These are phyloP conservation scores for Lactifluus hygrophoroides DNA, from an alignment of 768 basidiomycete species.

Conservation along the genomic window DNA sequence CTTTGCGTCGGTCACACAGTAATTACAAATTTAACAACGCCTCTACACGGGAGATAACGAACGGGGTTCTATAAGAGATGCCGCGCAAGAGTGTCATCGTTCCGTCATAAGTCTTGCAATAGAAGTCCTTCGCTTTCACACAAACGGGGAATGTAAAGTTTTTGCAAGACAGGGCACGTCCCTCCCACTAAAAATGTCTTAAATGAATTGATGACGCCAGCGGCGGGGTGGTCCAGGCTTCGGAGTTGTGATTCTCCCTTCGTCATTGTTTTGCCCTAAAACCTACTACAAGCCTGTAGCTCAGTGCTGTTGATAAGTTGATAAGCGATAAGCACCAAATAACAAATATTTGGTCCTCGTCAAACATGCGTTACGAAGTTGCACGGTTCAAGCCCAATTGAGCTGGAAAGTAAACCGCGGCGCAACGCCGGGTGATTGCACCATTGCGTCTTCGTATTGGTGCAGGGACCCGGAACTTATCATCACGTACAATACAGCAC, in stretches of 20 bases:
- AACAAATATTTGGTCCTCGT: neutral
- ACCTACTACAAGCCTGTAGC: no score
- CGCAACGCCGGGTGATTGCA: slow-evolving; percentile 5
- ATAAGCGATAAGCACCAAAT: slow-evolving; percentile 12
- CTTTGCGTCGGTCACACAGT: neutral
- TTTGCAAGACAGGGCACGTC: neutral
- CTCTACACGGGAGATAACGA: neutral
- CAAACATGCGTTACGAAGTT: neutral
- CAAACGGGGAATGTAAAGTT: neutral
- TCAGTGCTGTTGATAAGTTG: neutral
- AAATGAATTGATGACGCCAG: slow-evolving; percentile 11
- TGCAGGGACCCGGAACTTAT: neutral
- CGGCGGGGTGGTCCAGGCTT: slow-evolving; percentile 3
- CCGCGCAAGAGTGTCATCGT: neutral
- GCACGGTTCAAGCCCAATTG: neutral
- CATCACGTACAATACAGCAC: neutral
- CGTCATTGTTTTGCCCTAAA: slow-evolving; percentile 13
- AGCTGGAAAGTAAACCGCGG: neutral
- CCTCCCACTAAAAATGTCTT: neutral
- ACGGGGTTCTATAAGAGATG: neutral
- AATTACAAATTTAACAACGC: neutral
- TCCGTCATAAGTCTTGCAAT: slow-evolving; percentile 17
- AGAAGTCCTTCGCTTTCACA: neutral
- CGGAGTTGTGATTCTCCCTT: slow-evolving; percentile 6
- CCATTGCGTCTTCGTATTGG: neutral